phyloP scores from a whole-genome alignment of 768 basidiomycete genomes.

The Leucocoprinus birnbaumii region DNA sequence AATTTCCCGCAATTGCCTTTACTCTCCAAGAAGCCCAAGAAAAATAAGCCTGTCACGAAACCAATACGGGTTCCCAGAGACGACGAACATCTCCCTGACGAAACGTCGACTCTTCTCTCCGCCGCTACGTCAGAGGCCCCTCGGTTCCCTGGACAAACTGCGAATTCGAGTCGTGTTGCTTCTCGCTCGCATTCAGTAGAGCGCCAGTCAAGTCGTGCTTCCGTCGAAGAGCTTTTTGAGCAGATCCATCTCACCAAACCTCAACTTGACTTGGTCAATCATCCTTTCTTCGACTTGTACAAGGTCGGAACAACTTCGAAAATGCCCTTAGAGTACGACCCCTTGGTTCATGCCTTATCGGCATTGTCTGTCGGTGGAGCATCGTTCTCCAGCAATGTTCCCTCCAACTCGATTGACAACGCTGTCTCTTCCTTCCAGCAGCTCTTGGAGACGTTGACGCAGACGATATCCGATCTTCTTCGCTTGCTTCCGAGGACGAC shows the following conservation, averaged over 20 bases:
- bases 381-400: conserved; percentile 80
- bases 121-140: conserved; percentile 47
- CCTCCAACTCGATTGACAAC: conserved; percentile 86
- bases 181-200: conserved; percentile 65
- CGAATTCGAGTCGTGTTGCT: conserved; percentile 50
- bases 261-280: conserved; percentile 59
- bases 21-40: conserved; percentile 82
- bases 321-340: conserved; percentile 82
- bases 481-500: conserved; percentile 84
- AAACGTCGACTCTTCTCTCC: conserved; percentile 40
- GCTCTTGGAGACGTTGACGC: conserved; percentile 82
- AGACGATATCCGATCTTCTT: conserved; percentile 84
- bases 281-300: conserved; percentile 73
- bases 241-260: conserved; percentile 64
- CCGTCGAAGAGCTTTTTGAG: conserved; percentile 63
- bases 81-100: conserved; percentile 40
- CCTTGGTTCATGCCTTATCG: conserved; percentile 82
- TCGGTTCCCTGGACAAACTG: conserved; percentile 28
- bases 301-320: conserved; percentile 74
- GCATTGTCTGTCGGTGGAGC: conserved; percentile 84
- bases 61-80: conserved; percentile 58
- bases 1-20: conserved; percentile 73
- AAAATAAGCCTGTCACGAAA: conserved; percentile 65
- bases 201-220: conserved; percentile 38
- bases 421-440: conserved; percentile 90